Evolutionary conservation across 2,329 filamentous ascomycete genomes (phyloP), one percentile per base, ranked within the genome.

Genomic region (Trichoderma aggressivum): DNA sequence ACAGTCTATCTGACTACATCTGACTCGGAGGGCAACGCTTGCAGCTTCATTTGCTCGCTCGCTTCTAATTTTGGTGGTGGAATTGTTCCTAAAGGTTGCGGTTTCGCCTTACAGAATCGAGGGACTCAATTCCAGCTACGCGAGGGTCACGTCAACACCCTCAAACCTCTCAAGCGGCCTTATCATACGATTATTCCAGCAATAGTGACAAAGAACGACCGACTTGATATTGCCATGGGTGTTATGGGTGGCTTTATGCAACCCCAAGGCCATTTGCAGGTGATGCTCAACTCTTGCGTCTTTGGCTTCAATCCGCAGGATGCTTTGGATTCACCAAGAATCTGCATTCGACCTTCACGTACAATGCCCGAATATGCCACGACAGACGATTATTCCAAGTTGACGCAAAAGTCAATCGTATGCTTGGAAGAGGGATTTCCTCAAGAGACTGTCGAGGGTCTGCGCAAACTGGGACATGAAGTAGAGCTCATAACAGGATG

Each of bases 301-400:
- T 70, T 70, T 70, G 68, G 61, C 47, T 65, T 70, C n/a, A 70
- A 70, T 18, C 50, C 68, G 24, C 68, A 70, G 3, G 60, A 70
- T 34, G 50, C 68, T 5, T 2, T 70, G 8, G 68, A 70, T 36
- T 32, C 68, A 5, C 68, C 68, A 43, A 66, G 68, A 36, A 62
- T 70, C n/a, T 66, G 68, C 10, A 64, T 70, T 32, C 47, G 68
- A 5, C 68, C 59, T 2, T 63, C 39, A 2, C 59, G 68, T 7
- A 62, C 67, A 7, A 12, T 70, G 30, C 58, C 67, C 1, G 67
- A 70, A 21, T 70, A 70, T 24, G 58, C 67, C 1, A 70, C 67
- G 2, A 14, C 67, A n/a, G 30, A n/a, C 7, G 67, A 70, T 30
- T 62, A 70, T 26, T 32, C 68, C 24, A 43, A 47, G n/a, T 26